Evolutionary conservation across 305 asterid genomes (phyloP).

Genomic region (Caryopteris hybrid): DNA sequence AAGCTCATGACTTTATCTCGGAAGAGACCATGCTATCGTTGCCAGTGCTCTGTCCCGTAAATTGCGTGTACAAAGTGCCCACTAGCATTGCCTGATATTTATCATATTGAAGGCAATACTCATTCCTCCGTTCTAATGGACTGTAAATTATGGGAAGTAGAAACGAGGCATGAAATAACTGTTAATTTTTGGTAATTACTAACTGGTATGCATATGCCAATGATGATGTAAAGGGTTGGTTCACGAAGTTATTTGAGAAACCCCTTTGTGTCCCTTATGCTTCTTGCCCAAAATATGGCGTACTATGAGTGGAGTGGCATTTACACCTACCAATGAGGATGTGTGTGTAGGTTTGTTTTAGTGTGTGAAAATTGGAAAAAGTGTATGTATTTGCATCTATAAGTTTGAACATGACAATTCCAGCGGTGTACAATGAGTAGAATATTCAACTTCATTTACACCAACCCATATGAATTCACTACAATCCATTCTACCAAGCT

Average conservation of each 20-base stretch:
- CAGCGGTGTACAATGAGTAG: too few species aligned
- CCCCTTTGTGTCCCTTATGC: not conserved
- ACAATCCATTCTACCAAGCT: conserved; percentile 84
- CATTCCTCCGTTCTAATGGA: too few species aligned
- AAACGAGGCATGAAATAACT: too few species aligned
- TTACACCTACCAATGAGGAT: not conserved
- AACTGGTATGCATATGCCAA: not conserved
- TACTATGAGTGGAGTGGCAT: not conserved
- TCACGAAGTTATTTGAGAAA: not conserved
- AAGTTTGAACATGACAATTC: too few species aligned
- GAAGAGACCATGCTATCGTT: not conserved
- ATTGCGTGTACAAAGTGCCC: not conserved
- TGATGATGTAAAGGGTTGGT: not conserved
- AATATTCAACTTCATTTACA: too few species aligned
- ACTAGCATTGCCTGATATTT: too few species aligned
- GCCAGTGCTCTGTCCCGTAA: not conserved
- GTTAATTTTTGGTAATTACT: not conserved
- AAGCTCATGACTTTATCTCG: not conserved
- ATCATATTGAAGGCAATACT: not conserved
- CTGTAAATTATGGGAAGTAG: not conserved
- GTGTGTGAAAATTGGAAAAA: too few species aligned
- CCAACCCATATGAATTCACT: too few species aligned
- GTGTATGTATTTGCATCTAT: too few species aligned
- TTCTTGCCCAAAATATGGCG: not conserved
- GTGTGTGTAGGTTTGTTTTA: not conserved